Percentiles rank a stretch among this genome's conserved stretches.
Conservation (phyloP, 2,329 filamentous ascomycete species). For the Alternaria gansuensis region DNA sequence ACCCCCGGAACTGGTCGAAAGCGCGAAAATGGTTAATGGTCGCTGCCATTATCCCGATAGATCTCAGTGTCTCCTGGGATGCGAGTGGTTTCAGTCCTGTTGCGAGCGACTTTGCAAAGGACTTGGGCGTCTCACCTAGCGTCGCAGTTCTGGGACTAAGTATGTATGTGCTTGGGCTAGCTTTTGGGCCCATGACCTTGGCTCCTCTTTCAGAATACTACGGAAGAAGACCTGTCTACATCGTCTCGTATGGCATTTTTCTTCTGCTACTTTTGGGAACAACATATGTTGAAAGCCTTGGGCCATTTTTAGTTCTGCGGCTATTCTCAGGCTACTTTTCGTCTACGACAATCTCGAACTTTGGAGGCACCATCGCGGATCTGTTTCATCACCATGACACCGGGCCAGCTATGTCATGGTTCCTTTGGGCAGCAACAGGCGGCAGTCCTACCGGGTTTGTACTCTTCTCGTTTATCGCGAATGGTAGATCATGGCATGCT, state of each 20-base stretch:
- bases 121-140: slow-evolving; percentile 54
- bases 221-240: slow-evolving; percentile 56
- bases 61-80: slow-evolving; percentile 54
- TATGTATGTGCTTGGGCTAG: slow-evolving; percentile 59
- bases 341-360: slow-evolving; percentile 53
- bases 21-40: slow-evolving; percentile 51
- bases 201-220: slow-evolving; percentile 53
- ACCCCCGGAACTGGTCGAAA: slow-evolving; percentile 49
- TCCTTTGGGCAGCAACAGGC: slow-evolving; percentile 59
- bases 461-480: slow-evolving; percentile 57
- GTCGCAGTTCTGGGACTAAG: slow-evolving; percentile 58
- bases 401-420: slow-evolving; percentile 55
- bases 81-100: slow-evolving; percentile 61
- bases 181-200: slow-evolving; percentile 53
- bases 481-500: slow-evolving; percentile 55
- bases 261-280: slow-evolving; percentile 56
- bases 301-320: slow-evolving; percentile 55
- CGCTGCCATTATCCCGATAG: slow-evolving; percentile 48
- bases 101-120: slow-evolving; percentile 53
- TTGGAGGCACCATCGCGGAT: slow-evolving; percentile 59
- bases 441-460: slow-evolving; percentile 59
- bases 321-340: slow-evolving; percentile 58
- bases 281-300: slow-evolving; percentile 55
- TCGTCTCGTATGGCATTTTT: slow-evolving; percentile 56
- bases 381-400: slow-evolving; percentile 56